Evolutionary conservation across 169 alveolate species (phyloP).

Genomic region (Eimeria praecox): DNA sequence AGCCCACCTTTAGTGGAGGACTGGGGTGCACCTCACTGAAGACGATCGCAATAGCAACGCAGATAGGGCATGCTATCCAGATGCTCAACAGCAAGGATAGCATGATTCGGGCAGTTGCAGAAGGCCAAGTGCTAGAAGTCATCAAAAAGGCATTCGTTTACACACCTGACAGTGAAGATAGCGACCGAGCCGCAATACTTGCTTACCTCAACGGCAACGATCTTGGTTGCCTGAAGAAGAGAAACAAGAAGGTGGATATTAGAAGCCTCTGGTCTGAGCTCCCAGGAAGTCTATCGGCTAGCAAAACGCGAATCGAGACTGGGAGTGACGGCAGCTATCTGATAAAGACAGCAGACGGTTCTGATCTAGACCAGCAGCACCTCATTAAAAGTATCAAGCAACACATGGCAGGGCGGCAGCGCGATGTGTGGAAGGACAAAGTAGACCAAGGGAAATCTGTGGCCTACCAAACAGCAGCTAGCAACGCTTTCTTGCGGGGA

Average conservation of each 20-base stretch:
- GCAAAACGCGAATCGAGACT: slow-evolving; percentile 33
- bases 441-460: slow-evolving; percentile 27
- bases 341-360: background rate
- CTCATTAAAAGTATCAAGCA: slow-evolving; percentile 17
- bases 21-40: background rate
- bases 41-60: slow-evolving; percentile 22
- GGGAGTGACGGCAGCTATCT: slow-evolving; percentile 25
- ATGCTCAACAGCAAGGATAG: background rate
- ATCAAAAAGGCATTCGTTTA: background rate
- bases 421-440: background rate
- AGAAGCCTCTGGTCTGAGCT: slow-evolving; percentile 16
- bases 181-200: background rate
- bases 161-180: slow-evolving; percentile 5
- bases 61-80: background rate
- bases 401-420: slow-evolving; percentile 29
- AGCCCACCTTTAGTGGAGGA: background rate
- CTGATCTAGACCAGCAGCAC: background rate
- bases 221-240: background rate
- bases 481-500: too few species aligned
- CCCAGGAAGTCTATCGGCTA: background rate
- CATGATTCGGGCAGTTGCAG: background rate
- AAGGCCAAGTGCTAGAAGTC: background rate
- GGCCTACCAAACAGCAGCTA: too few species aligned
- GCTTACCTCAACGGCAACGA: background rate
- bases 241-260: slow-evolving; percentile 11